phyloP scores from a whole-genome alignment of 352 stramenopile genomes.

The Phytophthora pseudosyringae region DNA sequence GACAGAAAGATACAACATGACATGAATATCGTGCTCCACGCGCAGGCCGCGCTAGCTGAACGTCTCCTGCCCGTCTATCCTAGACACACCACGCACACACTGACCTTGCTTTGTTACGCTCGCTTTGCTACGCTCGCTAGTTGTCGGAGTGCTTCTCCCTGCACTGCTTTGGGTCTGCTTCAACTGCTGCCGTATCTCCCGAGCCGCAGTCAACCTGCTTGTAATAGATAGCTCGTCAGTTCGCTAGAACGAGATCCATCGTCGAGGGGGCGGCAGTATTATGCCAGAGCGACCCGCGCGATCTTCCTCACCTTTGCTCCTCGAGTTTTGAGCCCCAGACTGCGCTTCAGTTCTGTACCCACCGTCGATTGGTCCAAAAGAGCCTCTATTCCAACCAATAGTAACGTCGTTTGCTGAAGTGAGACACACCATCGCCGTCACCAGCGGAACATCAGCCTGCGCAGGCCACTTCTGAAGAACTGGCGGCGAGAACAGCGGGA shows the following conservation, averaged over 20 bases:
- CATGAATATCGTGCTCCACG: slow-evolving; percentile 20
- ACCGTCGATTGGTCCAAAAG: slow-evolving; percentile 15
- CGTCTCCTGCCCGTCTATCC: not conserved
- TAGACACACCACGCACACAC: slow-evolving; percentile 4
- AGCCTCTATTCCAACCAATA: slow-evolving; percentile 12
- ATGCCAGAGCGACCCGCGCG: not conserved
- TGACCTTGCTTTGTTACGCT: slow-evolving; percentile 14
- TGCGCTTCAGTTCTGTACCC: not conserved
- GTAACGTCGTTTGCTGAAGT: slow-evolving; percentile 6
- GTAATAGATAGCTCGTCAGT: slow-evolving; percentile 1
- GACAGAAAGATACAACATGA: slow-evolving; percentile 20
- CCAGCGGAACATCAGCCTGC: slow-evolving; percentile 14
- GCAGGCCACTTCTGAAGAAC: slow-evolving; percentile 15
- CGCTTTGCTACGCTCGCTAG: not conserved
- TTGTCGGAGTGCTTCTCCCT: not conserved
- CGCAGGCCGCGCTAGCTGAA: not conserved
- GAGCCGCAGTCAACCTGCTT: slow-evolving; percentile 9
- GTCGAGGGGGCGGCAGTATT: not conserved
- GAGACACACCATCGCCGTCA: slow-evolving; percentile 17
- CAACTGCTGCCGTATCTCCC: slow-evolving; percentile 8
- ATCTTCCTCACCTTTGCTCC: slow-evolving; percentile 29
- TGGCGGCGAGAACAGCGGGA: not conserved
- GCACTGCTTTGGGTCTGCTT: not conserved
- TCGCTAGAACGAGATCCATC: not conserved
- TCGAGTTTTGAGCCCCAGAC: not conserved